Base-by-base conservation (phyloP, 148 eudicot genomes). In the Simmondsia chinensis region DNA sequence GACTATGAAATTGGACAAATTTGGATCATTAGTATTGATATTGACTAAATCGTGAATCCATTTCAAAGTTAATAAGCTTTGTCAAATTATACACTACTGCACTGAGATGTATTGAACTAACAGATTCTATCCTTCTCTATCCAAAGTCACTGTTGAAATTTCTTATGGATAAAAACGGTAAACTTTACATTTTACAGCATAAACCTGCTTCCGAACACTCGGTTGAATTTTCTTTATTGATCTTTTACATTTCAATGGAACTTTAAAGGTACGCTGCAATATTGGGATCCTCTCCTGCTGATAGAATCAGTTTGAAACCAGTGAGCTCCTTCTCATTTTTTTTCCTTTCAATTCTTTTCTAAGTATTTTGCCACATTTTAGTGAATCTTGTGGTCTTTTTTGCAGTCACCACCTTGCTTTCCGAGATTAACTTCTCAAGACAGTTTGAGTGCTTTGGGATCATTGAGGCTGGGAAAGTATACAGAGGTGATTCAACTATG, bases 241-340 rank as follows among this genome's bases (percentile, higher is more conserved):
- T 34, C 30, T 45, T 15, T 16, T 4, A 11, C 22, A 28, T 29
- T 8, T 31, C 12, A 15, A 15, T 46, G 43, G 21, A 48, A 43
- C 48, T 44, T 58, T 59, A 62, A 68, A 93, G 99, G 79, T 93
- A 93, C 73, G 79, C 99, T 15, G 82, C 96, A 56, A 80, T 93
- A 45, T 65, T 82, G 66, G 99, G 99, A 12, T 77, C 99, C 47
- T 93, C 96, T 60, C 69, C 77, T 56, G 72, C 72, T 43, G 85
- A 79, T 33, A 79, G 62, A 63, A 77, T 80, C 43, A 53, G 77
- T 56, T 28, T 93, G 69, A 71, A 44, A 61, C 99, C 96, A 54
- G 99, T 93, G 80, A 69, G 62, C 19, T 22, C 9, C 39, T 13
- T 20, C 35, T 33, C 44, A 13, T 51, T 9, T 18, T 9, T 36